Evolutionary conservation across 1,139 yeast species (phyloP), one percentile per base, ranked within the genome.

Genomic region (Taphrina confusa): DNA sequence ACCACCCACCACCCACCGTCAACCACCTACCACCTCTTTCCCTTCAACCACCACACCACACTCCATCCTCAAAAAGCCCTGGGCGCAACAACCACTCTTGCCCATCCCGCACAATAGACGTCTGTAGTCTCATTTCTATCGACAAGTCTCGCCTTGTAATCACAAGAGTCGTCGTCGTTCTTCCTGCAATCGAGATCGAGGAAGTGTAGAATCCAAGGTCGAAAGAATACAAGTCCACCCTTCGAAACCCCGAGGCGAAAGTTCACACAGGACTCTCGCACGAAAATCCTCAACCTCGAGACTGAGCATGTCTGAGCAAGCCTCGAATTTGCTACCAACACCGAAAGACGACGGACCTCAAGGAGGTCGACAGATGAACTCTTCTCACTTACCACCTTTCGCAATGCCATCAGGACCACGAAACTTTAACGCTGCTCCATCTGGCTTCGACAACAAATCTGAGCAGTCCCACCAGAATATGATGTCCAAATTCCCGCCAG

Each of bases 371-470:
- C 42, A 47, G 12, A 30, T 23, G 31, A 54, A 37, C 49, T 23
- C 50, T 4, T 54, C 58, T 8, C 58, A 54, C 18, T 33, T 54
- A 30, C 58, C 58, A 36, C 58, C 58, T 12, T 54, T 54, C 51
- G 33, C 28, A 4, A 22, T 54, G 36, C 58, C 58, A 3, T 14
- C 51, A 9, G 40, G 58, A 36, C 49, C 58, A 20, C 31, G 52
- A 33, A 34, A 18, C 39, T 47, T 47, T 22, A 33, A 31, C 16
- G 23, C 27, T 11, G 40, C 52, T 28, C 42, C 52, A 6, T 27
- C 36, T 16, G 30, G 37, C 50, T 47, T 47, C 31, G 52, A 47
- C 42, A 34, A 23, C 42, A 47, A 47, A 31, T 6, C n/a, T 11
- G 52, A 47, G 30, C 42, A 34, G 25, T 47, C 52, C 11, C 50